These are phyloP conservation scores for Beta corolliflora DNA, from an alignment of 179 eudicot genomes.

Conservation along the genomic window DNA sequence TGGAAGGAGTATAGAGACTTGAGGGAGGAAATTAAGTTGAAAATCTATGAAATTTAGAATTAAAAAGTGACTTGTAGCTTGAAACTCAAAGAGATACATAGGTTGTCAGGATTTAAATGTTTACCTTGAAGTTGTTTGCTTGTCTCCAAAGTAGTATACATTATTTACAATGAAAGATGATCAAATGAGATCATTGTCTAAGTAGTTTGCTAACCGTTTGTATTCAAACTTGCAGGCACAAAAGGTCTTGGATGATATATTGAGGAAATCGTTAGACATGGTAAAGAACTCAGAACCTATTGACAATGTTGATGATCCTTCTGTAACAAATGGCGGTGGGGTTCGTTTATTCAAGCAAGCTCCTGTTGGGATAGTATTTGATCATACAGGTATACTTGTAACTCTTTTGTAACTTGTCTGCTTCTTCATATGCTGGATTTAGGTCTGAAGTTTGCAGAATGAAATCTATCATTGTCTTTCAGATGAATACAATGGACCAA, in stretches of 20 bases:
- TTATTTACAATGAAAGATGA: not conserved
- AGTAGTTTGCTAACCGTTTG: not conserved
- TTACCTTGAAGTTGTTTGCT: not conserved
- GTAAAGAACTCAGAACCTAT: constrained; percentile 38
- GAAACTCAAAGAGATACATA: not conserved
- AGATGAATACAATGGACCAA: constrained; percentile 71
- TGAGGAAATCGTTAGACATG: constrained; percentile 63
- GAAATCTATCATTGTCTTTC: constrained; percentile 14
- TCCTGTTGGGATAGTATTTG: constrained; percentile 83
- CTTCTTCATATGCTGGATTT: not conserved
- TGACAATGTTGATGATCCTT: constrained; percentile 28
- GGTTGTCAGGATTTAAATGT: not conserved
- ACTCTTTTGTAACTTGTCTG: not conserved
- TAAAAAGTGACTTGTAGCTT: not conserved
- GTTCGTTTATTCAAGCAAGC: constrained; percentile 74
- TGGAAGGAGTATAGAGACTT: no score
- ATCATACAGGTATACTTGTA: constrained; percentile 53
- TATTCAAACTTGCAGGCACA: constrained; percentile 56
- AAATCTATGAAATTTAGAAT: not conserved
- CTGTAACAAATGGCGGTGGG: constrained; percentile 44
- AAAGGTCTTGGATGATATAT: constrained; percentile 57
- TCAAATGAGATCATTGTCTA: not conserved
- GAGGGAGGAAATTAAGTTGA: no score
- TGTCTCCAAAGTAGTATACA: not conserved
- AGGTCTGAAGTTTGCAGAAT: not conserved